These are phyloP conservation scores for Aureobasidium sp. DNA, from an alignment of 2,329 filamentous ascomycete genomes.

Conservation along the genomic window DNA sequence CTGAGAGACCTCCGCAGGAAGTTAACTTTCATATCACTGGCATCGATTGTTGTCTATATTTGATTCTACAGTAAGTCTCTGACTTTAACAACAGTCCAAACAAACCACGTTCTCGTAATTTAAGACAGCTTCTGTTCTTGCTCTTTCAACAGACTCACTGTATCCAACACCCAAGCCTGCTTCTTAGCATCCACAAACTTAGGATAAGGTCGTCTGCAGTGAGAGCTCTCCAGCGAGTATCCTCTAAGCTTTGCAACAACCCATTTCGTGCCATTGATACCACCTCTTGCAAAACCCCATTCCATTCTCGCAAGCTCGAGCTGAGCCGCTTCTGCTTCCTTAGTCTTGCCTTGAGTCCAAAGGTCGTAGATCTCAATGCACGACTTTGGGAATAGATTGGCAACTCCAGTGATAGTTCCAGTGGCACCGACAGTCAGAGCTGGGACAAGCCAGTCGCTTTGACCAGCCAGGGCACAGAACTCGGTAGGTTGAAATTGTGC, in stretches of 20 bases:
- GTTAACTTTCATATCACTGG: too few species aligned
- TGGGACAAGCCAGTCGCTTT: conserved; percentile 43
- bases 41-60: too few species aligned
- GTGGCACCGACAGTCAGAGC: conserved; percentile 50
- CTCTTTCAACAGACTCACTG: conserved; percentile 26
- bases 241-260: conserved; percentile 46
- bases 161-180: conserved; percentile 35
- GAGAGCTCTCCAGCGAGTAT: conserved; percentile 43
- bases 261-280: conserved; percentile 55
- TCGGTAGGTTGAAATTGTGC: conserved; percentile 15
- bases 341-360: conserved; percentile 32
- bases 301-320: conserved; percentile 42
- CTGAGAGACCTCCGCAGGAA: too few species aligned
- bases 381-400: conserved; percentile 52
- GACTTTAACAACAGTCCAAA: too few species aligned
- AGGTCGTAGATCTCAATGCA: conserved; percentile 34
- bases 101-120: too few species aligned
- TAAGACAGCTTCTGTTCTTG: conserved; percentile 18
- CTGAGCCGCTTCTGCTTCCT: conserved; percentile 24
- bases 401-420: conserved; percentile 55
- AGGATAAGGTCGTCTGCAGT: conserved; percentile 49
- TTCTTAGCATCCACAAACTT: conserved; percentile 39
- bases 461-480: conserved; percentile 34
- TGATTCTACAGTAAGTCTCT: too few species aligned
- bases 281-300: conserved; percentile 49